Conservation (phyloP, 495 filamentous ascomycete species). For the Parathielavia hyrcaniae region DNA sequence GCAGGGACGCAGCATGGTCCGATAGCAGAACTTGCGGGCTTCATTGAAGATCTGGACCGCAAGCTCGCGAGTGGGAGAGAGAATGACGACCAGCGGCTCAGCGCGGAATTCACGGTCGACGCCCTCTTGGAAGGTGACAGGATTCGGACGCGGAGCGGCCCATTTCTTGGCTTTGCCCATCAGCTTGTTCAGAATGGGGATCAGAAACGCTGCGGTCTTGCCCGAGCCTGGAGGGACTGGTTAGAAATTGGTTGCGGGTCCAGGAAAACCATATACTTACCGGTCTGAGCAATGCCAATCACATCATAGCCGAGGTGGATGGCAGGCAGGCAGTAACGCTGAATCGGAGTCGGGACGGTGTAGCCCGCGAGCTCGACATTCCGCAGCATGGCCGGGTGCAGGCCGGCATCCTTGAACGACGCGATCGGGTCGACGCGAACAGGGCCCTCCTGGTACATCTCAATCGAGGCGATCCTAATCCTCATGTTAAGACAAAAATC, state of each 20-base stretch:
- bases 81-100: slow-evolving; percentile 78
- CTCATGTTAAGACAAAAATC: slow-evolving; percentile 20
- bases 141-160: slow-evolving; percentile 64
- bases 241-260: slow-evolving; percentile 1
- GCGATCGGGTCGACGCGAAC: slow-evolving; percentile 48
- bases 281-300: slow-evolving; percentile 85
- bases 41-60: slow-evolving; percentile 93
- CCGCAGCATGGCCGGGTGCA: slow-evolving; percentile 75
- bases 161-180: slow-evolving; percentile 92
- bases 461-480: slow-evolving; percentile 49
- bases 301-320: slow-evolving; percentile 67
- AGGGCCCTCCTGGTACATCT: slow-evolving; percentile 55
- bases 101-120: slow-evolving; percentile 53
- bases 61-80: slow-evolving; percentile 85
- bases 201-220: slow-evolving; percentile 88
- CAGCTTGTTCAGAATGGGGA: slow-evolving; percentile 80
- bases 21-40: slow-evolving; percentile 81
- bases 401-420: slow-evolving; percentile 66
- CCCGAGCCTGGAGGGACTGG: slow-evolving; percentile 62
- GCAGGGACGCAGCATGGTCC: slow-evolving; percentile 89
- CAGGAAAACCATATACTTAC: slow-evolving; percentile 44
- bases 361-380: slow-evolving; percentile 67
- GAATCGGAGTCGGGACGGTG: slow-evolving; percentile 71
- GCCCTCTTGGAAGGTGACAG: slow-evolving; percentile 33
- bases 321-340: slow-evolving; percentile 74